Conservation (phyloP, 495 filamentous ascomycete genomes). For the Lophium mytilinum region DNA sequence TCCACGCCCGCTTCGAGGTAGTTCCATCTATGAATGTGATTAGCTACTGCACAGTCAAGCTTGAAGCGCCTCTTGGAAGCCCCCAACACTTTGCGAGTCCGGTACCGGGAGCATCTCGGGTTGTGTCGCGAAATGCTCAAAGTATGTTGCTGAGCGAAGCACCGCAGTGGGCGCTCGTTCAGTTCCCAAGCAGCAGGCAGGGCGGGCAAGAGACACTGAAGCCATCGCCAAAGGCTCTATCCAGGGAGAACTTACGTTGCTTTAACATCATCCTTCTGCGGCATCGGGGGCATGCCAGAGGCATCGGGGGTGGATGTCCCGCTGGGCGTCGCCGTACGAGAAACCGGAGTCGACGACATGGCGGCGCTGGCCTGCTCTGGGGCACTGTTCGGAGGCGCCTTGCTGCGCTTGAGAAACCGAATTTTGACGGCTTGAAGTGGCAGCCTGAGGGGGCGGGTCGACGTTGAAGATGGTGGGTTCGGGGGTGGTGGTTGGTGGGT, state of each 20-base stretch:
- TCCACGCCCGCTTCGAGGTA: conserved; percentile 83
- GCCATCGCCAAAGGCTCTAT: too few species aligned
- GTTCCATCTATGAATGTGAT: conserved; percentile 54
- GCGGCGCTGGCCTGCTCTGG: conserved; percentile 15
- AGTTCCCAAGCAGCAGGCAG: background rate
- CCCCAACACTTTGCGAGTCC: conserved; percentile 13
- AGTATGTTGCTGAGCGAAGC: background rate
- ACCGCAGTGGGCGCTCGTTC: background rate
- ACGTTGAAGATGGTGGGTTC: too few species aligned
- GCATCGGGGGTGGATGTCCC: too few species aligned
- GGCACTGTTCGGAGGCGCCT: conserved; percentile 22
- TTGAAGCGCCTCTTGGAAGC: background rate
- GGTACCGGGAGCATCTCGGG: conserved; percentile 7
- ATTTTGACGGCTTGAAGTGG: conserved; percentile 8
- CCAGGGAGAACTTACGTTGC: conserved; percentile 57
- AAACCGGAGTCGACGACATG: too few species aligned
- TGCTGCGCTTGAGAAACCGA: conserved; percentile 15
- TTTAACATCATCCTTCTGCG: conserved; percentile 74
- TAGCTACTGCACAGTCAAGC: background rate
- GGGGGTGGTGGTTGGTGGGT: too few species aligned
- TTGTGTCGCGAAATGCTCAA: background rate
- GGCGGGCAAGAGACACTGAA: background rate
- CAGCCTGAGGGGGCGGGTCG: too few species aligned
- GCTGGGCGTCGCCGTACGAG: too few species aligned
- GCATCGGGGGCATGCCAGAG: conserved; percentile 28